A percentile compares a stretch with the other conserved stretches of the same genome.
phyloP scores from a whole-genome alignment of 2,329 filamentous ascomycete species.

The Blastomyces percursus region DNA sequence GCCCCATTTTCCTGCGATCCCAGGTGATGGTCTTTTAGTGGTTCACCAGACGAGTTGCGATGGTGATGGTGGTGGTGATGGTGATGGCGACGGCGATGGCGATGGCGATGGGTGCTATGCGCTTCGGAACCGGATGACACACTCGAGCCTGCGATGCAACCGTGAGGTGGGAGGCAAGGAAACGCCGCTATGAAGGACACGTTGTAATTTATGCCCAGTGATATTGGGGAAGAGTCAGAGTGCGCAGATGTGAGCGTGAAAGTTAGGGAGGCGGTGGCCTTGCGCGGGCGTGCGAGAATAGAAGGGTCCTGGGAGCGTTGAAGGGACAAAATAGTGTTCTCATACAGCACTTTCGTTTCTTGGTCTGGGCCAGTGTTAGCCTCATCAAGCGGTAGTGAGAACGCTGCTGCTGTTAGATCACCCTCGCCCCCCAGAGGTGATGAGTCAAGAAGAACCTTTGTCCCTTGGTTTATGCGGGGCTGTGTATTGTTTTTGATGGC shows the following conservation, averaged over 20 bases:
- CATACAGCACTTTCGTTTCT: conserved; percentile 9
- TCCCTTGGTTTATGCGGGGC: conserved; percentile 36
- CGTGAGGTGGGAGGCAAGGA: conserved; percentile 40
- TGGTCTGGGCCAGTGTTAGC: conserved; percentile 14
- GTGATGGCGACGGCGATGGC: not conserved
- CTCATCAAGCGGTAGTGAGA: conserved; percentile 30
- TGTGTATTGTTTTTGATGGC: conserved; percentile 20
- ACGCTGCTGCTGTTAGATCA: conserved; percentile 27
- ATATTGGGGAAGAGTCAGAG: conserved; percentile 16
- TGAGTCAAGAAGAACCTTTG: conserved; percentile 29
- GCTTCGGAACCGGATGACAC: not conserved
- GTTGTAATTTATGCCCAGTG: conserved; percentile 39
- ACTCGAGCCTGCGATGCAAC: conserved; percentile 15
- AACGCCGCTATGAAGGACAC: conserved; percentile 46
- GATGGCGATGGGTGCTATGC: conserved; percentile 4
- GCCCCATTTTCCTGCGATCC: not conserved
- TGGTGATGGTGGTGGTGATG: no score
- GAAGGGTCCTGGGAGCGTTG: conserved; percentile 11
- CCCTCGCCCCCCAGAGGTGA: conserved; percentile 31
- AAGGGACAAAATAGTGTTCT: conserved; percentile 12
- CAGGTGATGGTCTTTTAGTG: not conserved
- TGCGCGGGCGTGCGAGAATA: conserved; percentile 12
- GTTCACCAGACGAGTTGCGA: conserved; percentile 6
- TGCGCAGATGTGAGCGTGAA: conserved; percentile 18
- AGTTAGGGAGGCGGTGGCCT: conserved; percentile 17